These are phyloP conservation scores for Blastobotrys indianensis DNA, from an alignment of 1,139 yeast species.

Conservation along the genomic window DNA sequence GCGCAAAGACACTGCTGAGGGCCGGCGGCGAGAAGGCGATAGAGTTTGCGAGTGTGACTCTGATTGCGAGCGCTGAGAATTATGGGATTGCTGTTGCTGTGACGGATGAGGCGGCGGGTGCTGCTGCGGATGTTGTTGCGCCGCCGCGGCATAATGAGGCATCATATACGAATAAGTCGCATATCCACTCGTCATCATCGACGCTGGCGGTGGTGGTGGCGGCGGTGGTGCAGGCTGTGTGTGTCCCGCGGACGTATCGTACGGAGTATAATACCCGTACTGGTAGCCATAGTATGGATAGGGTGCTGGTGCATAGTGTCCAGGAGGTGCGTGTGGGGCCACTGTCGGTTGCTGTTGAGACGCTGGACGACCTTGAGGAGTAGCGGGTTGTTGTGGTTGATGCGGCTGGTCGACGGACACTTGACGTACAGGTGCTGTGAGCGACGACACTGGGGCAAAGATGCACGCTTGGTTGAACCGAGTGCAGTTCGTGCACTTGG, in stretches of 20 bases:
- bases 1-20: too few relatives aligned
- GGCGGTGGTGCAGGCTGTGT: conserved; percentile 19
- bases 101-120: conserved; percentile 4
- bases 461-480: conserved; percentile 33
- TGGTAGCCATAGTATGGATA: conserved; percentile 1
- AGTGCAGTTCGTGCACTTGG: conserved; percentile 31
- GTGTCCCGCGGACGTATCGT: neutral
- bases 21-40: too few relatives aligned
- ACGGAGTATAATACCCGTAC: conserved; percentile 7
- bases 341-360: conserved; percentile 1
- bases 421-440: conserved; percentile 24
- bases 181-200: conserved; percentile 1
- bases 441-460: conserved; percentile 33
- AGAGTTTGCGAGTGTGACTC: too few relatives aligned
- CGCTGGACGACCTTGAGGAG: conserved; percentile 4
- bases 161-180: too few relatives aligned
- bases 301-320: conserved; percentile 1
- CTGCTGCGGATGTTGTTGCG: conserved; percentile 25
- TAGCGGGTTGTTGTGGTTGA: conserved; percentile 11
- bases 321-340: conserved; percentile 1
- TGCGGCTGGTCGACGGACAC: conserved; percentile 16
- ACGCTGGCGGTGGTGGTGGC: conserved; percentile 24
- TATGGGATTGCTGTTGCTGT: neutral
- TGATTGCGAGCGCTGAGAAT: too few relatives aligned
- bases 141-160: conserved; percentile 8